Percentiles rank a stretch among this genome's conserved stretches.
Evolutionary conservation across 106 monocot species (phyloP).

Genomic region (Dendrobium catenatum): DNA sequence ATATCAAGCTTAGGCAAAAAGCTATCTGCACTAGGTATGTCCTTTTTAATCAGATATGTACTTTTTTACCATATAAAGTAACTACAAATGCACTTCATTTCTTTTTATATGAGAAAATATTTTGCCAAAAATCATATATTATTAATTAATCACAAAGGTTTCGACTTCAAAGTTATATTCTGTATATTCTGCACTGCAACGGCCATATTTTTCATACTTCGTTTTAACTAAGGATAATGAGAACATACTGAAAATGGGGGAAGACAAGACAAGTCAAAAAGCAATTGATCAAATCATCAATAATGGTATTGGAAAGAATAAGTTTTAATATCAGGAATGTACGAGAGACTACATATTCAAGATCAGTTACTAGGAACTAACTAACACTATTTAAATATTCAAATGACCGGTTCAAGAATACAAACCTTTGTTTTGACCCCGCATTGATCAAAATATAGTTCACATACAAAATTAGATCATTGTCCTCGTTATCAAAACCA

Average conservation of each 20-base stretch:
- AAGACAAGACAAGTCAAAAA: not conserved
- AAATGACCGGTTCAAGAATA: not conserved
- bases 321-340: not conserved
- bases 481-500: slow-evolving; percentile 80
- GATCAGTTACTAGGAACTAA: not conserved
- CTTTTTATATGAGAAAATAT: not conserved
- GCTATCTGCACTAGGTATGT: not conserved
- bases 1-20: not conserved
- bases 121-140: not conserved
- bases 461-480: slow-evolving; percentile 83
- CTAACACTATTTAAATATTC: not conserved
- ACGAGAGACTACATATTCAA: not conserved
- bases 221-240: not conserved
- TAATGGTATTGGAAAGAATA: not conserved
- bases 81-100: not conserved
- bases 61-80: not conserved
- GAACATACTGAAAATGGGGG: not conserved
- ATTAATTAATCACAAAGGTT: not conserved
- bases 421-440: slow-evolving; percentile 62
- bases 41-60: not conserved
- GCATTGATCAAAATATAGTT: slow-evolving; percentile 63
- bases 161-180: not conserved
- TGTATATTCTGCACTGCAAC: not conserved
- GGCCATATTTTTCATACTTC: not conserved
- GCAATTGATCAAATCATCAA: not conserved